Evolutionary conservation across 768 basidiomycete species (phyloP), one percentile per base, ranked within the genome.

Genomic region (Candolleomyces eurysporus): DNA sequence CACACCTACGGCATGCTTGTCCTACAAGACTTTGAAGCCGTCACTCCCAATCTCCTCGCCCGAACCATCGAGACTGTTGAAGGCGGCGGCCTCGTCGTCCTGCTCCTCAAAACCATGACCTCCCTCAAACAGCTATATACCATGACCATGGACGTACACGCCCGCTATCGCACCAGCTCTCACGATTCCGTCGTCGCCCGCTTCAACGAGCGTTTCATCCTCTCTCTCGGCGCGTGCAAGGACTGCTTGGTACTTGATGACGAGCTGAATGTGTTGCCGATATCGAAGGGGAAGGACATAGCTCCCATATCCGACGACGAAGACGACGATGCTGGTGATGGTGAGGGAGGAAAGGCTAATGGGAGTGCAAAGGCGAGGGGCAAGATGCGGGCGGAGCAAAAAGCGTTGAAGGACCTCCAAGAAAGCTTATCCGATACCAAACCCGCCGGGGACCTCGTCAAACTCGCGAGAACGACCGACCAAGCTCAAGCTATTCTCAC

Each of bases 121-220:
- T 96, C 93, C 53, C 77, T 98, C 63, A 84, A 86, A 72, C 95
- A 96, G 73, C 76, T 98, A 19, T 98, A 98, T 71, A 88, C 89
- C 13, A 92, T 98, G 93, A 87, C 92, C 14, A 88, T 87, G 86
- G 97, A 99, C 69, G 96, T 98, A 5, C 97, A 99, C 73, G 79
- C 92, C 0, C 86, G 97, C 39, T 99, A 98, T 72, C 83, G 96
- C 30, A 98, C 97, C 0, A 89, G 92, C 13, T 88, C 93, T 1
- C 93, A 96, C 68, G 91, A 92, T 68, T 82, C 89, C 6, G 90
- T 96, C 32, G 80, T 88, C n/a, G 93, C 97, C 0, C 87, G 97
- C 30, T 99, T 99, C 79, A 99, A 99, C 75, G 97, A 99, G 72
- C 91, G 97, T 11, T 99, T 99, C 76, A 98, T 99, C 68, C 84